Conservation (phyloP, 768 basidiomycete species). For the Amanita brunnescens region DNA sequence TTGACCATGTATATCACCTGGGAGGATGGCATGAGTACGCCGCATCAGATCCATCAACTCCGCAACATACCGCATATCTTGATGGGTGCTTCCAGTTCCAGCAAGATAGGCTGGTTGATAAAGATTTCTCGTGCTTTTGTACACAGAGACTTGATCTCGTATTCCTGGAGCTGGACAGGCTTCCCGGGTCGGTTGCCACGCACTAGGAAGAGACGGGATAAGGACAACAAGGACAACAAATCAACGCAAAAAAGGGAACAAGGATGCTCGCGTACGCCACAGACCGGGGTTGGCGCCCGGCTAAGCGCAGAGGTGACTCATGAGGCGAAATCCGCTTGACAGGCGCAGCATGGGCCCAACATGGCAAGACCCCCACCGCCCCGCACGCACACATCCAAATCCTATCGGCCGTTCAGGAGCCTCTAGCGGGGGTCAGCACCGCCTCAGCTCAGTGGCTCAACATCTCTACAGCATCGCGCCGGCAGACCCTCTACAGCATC, state of each 20-base stretch:
- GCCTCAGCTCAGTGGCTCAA: too few species aligned
- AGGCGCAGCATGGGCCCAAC: too few species aligned
- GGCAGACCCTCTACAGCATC: too few species aligned
- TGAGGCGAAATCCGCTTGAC: too few species aligned
- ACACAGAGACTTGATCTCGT: conserved; percentile 99
- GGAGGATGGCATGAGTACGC: conserved; percentile 4
- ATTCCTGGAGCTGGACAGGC: conserved; percentile 95
- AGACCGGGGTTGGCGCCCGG: neutral
- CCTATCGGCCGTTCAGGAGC: too few species aligned
- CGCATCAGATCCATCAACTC: neutral
- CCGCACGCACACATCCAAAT: too few species aligned
- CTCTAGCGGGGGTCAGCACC: too few species aligned
- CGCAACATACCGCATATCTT: conserved; percentile 91
- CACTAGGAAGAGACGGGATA: conserved; percentile 41
- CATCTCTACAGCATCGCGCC: too few species aligned
- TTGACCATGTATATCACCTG: conserved; percentile 99
- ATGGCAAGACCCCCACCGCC: too few species aligned
- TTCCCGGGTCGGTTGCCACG: conserved; percentile 98
- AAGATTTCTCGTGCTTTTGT: conserved; percentile 99
- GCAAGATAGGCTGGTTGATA: conserved; percentile 96
- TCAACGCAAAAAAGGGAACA: conserved; percentile 3
- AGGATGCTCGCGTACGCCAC: conserved; percentile 13
- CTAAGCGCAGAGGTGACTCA: too few species aligned
- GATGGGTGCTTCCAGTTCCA: conserved; percentile 98
- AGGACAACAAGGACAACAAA: conserved; percentile 2